Conservation (phyloP, 345 rosid species). For the Salix caprea region DNA sequence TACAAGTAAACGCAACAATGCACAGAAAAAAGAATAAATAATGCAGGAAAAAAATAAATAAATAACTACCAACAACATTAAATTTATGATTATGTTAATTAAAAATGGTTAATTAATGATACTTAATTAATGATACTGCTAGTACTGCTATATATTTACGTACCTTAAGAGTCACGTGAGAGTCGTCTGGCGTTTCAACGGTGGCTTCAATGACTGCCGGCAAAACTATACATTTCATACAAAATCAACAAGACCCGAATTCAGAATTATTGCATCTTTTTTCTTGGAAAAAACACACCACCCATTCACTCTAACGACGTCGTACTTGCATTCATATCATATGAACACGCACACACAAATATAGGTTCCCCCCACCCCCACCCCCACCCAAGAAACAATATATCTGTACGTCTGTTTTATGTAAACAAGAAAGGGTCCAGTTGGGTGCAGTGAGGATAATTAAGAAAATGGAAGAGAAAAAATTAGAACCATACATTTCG, state of each 20-base stretch:
- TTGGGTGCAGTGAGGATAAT: neutral
- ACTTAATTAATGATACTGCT: too few relatives aligned
- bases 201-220: slow-evolving; percentile 24
- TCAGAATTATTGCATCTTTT: neutral
- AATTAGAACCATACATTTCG: neutral
- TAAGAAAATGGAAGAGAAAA: neutral
- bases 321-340: neutral
- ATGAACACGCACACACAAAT: neutral
- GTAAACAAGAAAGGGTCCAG: neutral
- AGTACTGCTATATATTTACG: neutral
- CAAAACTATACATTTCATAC: slow-evolving; percentile 16
- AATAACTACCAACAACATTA: neutral
- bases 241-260: neutral
- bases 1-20: too few relatives aligned
- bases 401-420: neutral
- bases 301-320: neutral
- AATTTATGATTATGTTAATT: neutral
- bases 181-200: slow-evolving; percentile 27
- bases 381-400: too few relatives aligned
- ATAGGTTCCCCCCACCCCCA: too few relatives aligned
- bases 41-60: neutral
- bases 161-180: slow-evolving; percentile 27
- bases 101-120: too few relatives aligned
- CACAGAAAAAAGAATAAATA: neutral
- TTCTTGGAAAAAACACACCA: neutral